Evolutionary conservation across 2,329 filamentous ascomycete genomes (phyloP).

Genomic region (Tothia fuscella): DNA sequence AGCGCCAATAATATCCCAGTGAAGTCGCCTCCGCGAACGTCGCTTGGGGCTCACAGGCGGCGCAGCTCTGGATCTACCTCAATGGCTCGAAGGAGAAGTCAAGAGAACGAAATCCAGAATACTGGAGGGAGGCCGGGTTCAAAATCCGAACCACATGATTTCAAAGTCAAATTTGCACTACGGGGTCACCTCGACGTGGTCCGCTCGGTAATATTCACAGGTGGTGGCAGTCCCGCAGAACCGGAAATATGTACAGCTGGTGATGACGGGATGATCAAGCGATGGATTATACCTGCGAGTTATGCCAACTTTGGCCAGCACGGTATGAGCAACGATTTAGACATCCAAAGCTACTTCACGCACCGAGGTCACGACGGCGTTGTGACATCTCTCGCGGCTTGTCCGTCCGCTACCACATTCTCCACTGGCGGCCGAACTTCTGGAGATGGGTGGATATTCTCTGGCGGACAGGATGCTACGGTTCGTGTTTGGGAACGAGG

Average conservation of each 20-base stretch:
- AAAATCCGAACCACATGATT: constrained; percentile 61
- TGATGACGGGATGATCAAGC: constrained; percentile 90
- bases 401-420: constrained; percentile 78
- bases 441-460: constrained; percentile 97
- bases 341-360: constrained; percentile 88
- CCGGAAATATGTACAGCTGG: constrained; percentile 94
- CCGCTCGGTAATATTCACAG: constrained; percentile 89
- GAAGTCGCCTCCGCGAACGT: constrained; percentile 63
- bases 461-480: constrained; percentile 85
- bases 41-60: constrained; percentile 57
- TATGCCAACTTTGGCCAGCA: constrained; percentile 49
- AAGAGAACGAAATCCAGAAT: constrained; percentile 46
- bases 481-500: constrained; percentile 93
- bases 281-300: constrained; percentile 83
- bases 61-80: constrained; percentile 54
- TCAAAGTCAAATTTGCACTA: constrained; percentile 87
- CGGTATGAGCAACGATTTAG: constrained; percentile 61
- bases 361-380: constrained; percentile 88
- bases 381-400: constrained; percentile 76
- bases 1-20: constrained; percentile 63
- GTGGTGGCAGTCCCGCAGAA: constrained; percentile 86
- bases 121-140: constrained; percentile 23
- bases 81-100: constrained; percentile 53
- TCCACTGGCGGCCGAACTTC: constrained; percentile 76
- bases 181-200: constrained; percentile 90